phyloP scores from a whole-genome alignment of 108 stramenopile genomes.

The Pseudonitzschia multistriata region DNA sequence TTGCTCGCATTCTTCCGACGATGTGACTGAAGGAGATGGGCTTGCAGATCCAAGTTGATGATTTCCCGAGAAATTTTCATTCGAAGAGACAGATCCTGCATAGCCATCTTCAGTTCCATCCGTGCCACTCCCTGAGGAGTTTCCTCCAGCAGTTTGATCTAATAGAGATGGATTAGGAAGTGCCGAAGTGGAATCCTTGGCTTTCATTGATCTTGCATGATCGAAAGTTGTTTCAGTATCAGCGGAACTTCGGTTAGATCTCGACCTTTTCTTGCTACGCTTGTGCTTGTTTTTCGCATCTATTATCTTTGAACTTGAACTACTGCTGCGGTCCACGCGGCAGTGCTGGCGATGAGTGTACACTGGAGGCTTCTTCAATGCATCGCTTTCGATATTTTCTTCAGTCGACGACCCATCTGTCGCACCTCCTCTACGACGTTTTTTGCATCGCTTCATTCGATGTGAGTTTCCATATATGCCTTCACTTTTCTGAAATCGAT shows the following conservation, averaged over 20 bases:
- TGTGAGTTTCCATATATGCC: background rate
- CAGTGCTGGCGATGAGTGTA: background rate
- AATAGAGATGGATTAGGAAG: background rate
- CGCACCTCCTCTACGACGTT: background rate
- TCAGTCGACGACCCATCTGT: background rate
- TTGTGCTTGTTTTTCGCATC: background rate
- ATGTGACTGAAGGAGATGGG: constrained; percentile 38
- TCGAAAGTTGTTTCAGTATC: background rate
- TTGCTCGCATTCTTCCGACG: constrained; percentile 29
- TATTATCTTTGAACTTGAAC: background rate
- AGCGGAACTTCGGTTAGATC: background rate
- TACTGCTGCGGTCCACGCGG: background rate
- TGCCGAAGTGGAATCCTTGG: background rate
- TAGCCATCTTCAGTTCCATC: constrained; percentile 57
- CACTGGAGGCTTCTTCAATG: background rate
- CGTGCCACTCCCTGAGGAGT: constrained; percentile 47
- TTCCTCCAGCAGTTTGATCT: constrained; percentile 8
- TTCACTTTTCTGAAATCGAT: constrained; percentile 5
- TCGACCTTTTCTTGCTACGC: background rate
- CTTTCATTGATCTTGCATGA: background rate
- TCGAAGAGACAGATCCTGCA: constrained; percentile 49
- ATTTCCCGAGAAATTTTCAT: constrained; percentile 23
- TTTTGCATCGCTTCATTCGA: constrained; percentile 3
- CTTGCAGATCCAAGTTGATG: constrained; percentile 19
- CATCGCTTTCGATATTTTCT: constrained; percentile 3